Evolutionary conservation across 1,284 basidiomycete genomes (phyloP).

Genomic region (Pseudozyma thailandica): DNA sequence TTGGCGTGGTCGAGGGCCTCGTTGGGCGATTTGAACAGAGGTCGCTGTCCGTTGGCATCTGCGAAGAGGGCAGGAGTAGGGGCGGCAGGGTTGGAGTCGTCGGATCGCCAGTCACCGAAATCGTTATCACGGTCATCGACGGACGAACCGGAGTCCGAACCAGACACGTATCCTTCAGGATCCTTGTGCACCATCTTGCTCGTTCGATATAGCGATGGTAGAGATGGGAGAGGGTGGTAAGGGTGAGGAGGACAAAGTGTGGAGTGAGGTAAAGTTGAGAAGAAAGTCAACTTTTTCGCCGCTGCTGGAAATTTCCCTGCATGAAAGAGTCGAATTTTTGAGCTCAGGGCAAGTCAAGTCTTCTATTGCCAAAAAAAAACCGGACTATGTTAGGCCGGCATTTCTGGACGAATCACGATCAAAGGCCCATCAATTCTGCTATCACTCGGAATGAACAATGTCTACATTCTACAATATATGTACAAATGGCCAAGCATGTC

Average conservation of each 20-base stretch:
- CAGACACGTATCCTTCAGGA: slow-evolving; percentile 28
- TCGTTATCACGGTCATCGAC: slow-evolving; percentile 46
- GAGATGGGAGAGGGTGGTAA: not conserved
- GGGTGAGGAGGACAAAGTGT: not conserved
- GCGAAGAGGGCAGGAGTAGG: slow-evolving; percentile 30
- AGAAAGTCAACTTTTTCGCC: slow-evolving; percentile 10
- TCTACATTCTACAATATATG: slow-evolving; percentile 1
- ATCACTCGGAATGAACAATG: too few species aligned
- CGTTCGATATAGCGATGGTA: not conserved
- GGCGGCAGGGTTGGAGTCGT: slow-evolving; percentile 22
- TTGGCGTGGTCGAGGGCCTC: slow-evolving; percentile 55
- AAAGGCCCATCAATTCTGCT: too few species aligned
- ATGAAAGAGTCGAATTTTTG: slow-evolving; percentile 3
- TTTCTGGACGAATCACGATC: too few species aligned
- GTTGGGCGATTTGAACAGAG: slow-evolving; percentile 39
- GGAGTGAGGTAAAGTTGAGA: not conserved
- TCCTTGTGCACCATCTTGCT: slow-evolving; percentile 47
- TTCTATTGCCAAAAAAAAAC: not conserved
- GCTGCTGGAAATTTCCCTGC: too few species aligned
- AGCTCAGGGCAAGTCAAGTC: not conserved
- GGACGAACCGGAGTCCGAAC: slow-evolving; percentile 25
- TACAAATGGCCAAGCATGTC: not conserved
- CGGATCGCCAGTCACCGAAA: slow-evolving; percentile 45
- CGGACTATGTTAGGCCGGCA: slow-evolving; percentile 2
- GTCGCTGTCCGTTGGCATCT: slow-evolving; percentile 10